Base-by-base conservation (phyloP, 2,329 filamentous ascomycete genomes). In the Colletotrichum lindemuthianum region DNA sequence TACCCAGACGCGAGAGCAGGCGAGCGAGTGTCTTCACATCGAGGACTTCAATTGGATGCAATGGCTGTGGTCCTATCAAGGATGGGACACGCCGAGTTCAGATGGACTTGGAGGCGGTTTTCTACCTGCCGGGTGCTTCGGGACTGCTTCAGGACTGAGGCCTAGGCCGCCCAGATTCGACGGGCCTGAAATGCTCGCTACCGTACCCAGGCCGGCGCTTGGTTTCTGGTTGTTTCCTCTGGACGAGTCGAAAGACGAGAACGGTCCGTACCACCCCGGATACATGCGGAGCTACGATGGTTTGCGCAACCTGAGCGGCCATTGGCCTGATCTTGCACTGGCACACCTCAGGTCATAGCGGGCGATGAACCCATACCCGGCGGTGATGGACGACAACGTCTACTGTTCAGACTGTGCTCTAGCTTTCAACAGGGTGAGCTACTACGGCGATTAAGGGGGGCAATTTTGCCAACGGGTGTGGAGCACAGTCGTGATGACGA, bases 181-280 rank as follows among this genome's bases (percentile, higher is more conserved):
- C 24, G 52, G 63, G 2, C 58, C 63, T 4, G 40, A 49, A 32
- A 15, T 57, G 15, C 51, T 65, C 9, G 51, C 58, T 15, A 52
- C 41, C 58, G 63, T 59, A 43, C 58, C 58, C 13, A 45, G 41
- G 8, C 63, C 63, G 36, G 63, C 63, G 36, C 32, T 65, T 6
- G 63, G 63, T 10, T 65, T 65, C 15, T 65, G 63, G 63, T 12
- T 65, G 47, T 65, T 65, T 24, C 47, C 47, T 7, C 34, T 13
- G 8, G 32, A 44, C 15, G 63, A 51, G 24, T 57, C 63, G 47
- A 51, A 58, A 1, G 47, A 56, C 16, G 40, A 33, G 15, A 59
- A 52, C 2, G 40, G 24, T 24, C 24, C 24, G 24, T 24, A 24
- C 24, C 24, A 24, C 24, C 24, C 24, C 10, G 34, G 8, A 2